A percentile compares a stretch with the other conserved stretches of the same genome.
These are phyloP conservation scores for Karstenula rhodostoma DNA, from an alignment of 2,329 filamentous ascomycete genomes.

Conservation along the genomic window DNA sequence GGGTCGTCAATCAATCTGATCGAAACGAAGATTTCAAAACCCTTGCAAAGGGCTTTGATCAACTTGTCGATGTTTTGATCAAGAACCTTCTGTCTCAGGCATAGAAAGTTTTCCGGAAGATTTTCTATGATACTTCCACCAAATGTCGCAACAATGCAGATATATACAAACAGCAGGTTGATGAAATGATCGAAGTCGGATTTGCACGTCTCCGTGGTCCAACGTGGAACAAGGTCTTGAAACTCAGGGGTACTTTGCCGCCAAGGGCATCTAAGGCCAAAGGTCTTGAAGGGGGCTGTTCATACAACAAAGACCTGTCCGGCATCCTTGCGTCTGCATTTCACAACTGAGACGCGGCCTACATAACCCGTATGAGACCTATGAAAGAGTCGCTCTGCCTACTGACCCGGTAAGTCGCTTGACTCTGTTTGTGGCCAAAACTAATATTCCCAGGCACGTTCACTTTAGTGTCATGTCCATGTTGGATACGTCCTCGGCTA, in stretches of 20 bases:
- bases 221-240: conserved; percentile 28
- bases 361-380: conserved; percentile 10
- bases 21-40: conserved; percentile 9
- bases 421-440: too few species aligned
- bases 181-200: conserved; percentile 8
- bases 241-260: conserved; percentile 20
- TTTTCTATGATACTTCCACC: not conserved
- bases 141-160: not conserved
- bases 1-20: conserved; percentile 9
- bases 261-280: conserved; percentile 26
- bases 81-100: not conserved
- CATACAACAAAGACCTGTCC: conserved; percentile 32
- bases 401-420: not conserved
- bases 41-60: conserved; percentile 12
- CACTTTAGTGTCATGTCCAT: not conserved
- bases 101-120: not conserved
- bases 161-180: conserved; percentile 7
- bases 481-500: conserved; percentile 23
- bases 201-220: conserved; percentile 17
- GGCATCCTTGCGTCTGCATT: conserved; percentile 22
- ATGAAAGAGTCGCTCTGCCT: conserved; percentile 1
- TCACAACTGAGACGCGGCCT: conserved; percentile 18
- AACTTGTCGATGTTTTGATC: not conserved
- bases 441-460: too few species aligned
- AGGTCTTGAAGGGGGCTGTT: conserved; percentile 24